Conservation (phyloP, 2,329 filamentous ascomycete species). For the Cytospora schulzeri region DNA sequence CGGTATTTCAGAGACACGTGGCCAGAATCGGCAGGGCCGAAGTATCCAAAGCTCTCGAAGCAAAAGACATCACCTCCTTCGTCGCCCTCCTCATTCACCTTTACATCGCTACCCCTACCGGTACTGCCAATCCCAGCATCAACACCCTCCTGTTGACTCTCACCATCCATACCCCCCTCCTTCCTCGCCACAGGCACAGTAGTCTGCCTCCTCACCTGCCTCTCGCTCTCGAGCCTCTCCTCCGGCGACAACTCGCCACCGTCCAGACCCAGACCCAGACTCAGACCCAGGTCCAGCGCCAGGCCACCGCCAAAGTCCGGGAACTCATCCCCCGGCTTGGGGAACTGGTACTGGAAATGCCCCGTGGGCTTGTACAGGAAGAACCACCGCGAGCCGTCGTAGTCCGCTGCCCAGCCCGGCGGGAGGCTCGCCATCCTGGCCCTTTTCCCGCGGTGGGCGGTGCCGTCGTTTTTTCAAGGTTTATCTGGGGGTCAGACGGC, state of each 20-base stretch:
- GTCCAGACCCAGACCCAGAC: no score
- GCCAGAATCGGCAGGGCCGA: slow-evolving; percentile 51
- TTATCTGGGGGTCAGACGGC: no score
- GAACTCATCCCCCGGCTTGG: slow-evolving; percentile 59
- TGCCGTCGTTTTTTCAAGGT: background rate
- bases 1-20: no score
- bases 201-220: slow-evolving; percentile 46
- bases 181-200: background rate
- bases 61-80: slow-evolving; percentile 28
- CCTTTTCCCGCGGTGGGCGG: background rate
- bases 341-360: slow-evolving; percentile 58
- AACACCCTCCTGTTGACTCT: background rate
- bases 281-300: background rate
- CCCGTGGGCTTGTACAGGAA: slow-evolving; percentile 59
- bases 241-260: slow-evolving; percentile 54
- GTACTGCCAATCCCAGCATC: background rate
- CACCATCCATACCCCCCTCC: no score
- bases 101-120: background rate
- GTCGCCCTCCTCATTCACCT: background rate
- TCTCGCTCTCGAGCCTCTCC: slow-evolving; percentile 55
- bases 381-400: slow-evolving; percentile 60
- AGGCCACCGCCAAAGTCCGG: slow-evolving; percentile 45
- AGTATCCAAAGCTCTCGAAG: slow-evolving; percentile 55
- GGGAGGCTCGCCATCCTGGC: slow-evolving; percentile 48
- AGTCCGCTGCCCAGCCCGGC: slow-evolving; percentile 59